Evolutionary conservation across 2,329 filamentous ascomycete genomes (phyloP).

Genomic region (Triangularia setosa): DNA sequence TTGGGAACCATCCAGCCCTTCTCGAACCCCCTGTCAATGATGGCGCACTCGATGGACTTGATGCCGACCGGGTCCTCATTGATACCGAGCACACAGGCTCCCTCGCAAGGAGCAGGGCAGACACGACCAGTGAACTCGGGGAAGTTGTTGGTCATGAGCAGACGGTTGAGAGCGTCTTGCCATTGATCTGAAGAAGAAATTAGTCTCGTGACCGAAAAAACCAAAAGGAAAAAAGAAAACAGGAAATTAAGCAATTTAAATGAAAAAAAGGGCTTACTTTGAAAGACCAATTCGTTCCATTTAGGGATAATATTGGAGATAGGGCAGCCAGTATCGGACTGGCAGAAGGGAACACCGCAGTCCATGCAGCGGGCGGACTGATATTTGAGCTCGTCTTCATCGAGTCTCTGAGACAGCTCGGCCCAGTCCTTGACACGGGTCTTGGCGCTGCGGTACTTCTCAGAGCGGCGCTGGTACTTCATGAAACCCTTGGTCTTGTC

Average conservation of each 20-base stretch:
- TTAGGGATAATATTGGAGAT: slow-evolving; percentile 98
- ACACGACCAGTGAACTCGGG: slow-evolving; percentile 97
- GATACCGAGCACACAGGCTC: slow-evolving; percentile 92
- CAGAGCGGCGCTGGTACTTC: slow-evolving; percentile 88
- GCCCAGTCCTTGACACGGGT: slow-evolving; percentile 90
- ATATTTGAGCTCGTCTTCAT: slow-evolving; percentile 94
- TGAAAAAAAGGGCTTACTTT: too few species aligned
- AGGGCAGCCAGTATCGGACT: slow-evolving; percentile 91
- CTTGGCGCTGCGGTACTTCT: slow-evolving; percentile 86
- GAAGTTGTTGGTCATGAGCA: slow-evolving; percentile 98
- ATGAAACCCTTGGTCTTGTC: slow-evolving; percentile 98
- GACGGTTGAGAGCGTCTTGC: slow-evolving; percentile 84
- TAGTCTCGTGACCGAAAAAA: too few species aligned
- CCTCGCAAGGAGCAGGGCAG: slow-evolving; percentile 93
- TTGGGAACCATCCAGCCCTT: slow-evolving; percentile 95
- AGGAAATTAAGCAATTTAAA: too few species aligned
- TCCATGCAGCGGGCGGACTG: slow-evolving; percentile 98
- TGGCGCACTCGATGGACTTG: slow-evolving; percentile 97
- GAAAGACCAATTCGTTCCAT: slow-evolving; percentile 75
- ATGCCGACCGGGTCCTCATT: slow-evolving; percentile 97
- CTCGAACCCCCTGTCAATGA: slow-evolving; percentile 95
- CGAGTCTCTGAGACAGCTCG: slow-evolving; percentile 80
- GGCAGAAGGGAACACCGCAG: slow-evolving; percentile 96
- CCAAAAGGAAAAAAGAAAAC: too few species aligned
- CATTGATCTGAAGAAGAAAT: too few species aligned